Conservation (phyloP, 106 monocot species). For the Dendrobium catenatum region DNA sequence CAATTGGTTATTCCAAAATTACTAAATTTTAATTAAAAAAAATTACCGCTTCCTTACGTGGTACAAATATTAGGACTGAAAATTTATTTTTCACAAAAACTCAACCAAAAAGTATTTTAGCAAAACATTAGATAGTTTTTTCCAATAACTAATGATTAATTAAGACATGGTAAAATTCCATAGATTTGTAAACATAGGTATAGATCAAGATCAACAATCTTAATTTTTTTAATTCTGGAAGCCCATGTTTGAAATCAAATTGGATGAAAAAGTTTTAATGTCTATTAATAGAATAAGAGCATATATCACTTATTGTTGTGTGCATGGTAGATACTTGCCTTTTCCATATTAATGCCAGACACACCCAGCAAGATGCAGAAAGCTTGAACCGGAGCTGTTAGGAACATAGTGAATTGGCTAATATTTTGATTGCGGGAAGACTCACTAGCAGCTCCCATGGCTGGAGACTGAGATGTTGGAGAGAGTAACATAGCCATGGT, state of each 20-base stretch:
- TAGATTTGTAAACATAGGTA: neutral
- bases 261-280: neutral
- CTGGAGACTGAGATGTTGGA: slow-evolving; percentile 41
- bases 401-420: slow-evolving; percentile 82
- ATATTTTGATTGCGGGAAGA: slow-evolving; percentile 33
- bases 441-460: slow-evolving; percentile 17
- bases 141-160: neutral
- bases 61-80: neutral
- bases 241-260: neutral
- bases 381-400: slow-evolving; percentile 83
- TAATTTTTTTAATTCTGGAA: neutral
- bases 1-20: neutral
- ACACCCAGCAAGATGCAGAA: slow-evolving; percentile 60
- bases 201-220: neutral
- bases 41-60: neutral
- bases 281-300: neutral
- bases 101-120: neutral
- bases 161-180: neutral
- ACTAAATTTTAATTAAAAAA: neutral
- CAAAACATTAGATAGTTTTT: neutral
- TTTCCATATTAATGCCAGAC: slow-evolving; percentile 39
- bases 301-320: neutral
- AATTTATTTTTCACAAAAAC: neutral
- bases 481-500: slow-evolving; percentile 72
- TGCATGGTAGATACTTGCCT: slow-evolving; percentile 21